Conservation (phyloP, 2,329 filamentous ascomycete genomes). For the Clonostachys solani region DNA sequence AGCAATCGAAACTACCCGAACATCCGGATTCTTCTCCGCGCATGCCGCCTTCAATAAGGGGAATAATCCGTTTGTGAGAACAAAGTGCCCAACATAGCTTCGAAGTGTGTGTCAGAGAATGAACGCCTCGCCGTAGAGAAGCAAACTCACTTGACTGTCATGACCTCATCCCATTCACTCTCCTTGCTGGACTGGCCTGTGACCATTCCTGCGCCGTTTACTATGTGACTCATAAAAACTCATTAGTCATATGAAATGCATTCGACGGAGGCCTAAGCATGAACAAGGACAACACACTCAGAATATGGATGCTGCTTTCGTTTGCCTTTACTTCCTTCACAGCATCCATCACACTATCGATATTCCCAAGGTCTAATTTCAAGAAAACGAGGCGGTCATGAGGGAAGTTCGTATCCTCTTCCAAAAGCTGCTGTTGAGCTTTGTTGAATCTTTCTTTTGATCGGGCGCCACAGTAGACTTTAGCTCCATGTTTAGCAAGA, state of each 20-base stretch:
- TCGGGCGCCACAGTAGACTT: slow-evolving; percentile 15
- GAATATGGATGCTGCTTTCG: slow-evolving; percentile 15
- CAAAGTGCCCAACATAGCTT: slow-evolving; percentile 18
- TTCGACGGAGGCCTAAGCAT: no score
- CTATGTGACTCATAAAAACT: slow-evolving; percentile 3
- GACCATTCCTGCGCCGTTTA: slow-evolving; percentile 15
- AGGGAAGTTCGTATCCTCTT: slow-evolving; percentile 5
- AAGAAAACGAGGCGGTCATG: slow-evolving; percentile 9
- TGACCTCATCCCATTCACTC: slow-evolving; percentile 13
- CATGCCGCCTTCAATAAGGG: slow-evolving; percentile 15
- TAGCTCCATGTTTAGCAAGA: slow-evolving; percentile 14
- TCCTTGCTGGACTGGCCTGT: slow-evolving; percentile 3
- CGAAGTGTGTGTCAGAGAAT: background rate
- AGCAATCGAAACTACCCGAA: slow-evolving; percentile 14
- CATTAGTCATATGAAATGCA: background rate
- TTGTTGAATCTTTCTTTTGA: slow-evolving; percentile 10
- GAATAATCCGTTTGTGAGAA: slow-evolving; percentile 15
- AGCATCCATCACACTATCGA: slow-evolving; percentile 11
- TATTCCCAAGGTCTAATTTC: slow-evolving; percentile 13
- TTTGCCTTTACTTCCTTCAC: slow-evolving; percentile 8
- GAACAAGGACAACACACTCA: slow-evolving; percentile 9
- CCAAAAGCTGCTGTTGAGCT: slow-evolving; percentile 3
- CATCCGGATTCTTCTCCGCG: slow-evolving; percentile 8
- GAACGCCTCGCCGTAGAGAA: background rate
- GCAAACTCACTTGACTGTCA: slow-evolving; percentile 11